These are phyloP conservation scores for Yamadazyma kanchanaburiensis DNA, from an alignment of 1,139 yeast genomes.

Conservation along the genomic window DNA sequence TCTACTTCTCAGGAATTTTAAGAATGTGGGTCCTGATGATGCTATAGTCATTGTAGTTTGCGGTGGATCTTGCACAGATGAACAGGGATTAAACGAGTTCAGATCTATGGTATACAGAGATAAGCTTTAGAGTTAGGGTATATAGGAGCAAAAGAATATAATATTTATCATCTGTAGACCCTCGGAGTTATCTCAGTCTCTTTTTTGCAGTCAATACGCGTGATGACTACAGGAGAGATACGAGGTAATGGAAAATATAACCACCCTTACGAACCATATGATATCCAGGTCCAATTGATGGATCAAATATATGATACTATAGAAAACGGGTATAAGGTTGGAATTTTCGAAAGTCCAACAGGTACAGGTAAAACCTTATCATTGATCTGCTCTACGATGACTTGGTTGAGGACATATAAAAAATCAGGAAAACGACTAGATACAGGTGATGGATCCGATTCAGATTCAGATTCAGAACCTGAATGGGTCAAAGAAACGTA, in stretches of 20 bases:
- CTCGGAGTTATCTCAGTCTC: too few relatives aligned
- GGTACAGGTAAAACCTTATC: conserved; percentile 94
- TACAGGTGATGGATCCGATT: conserved; percentile 1
- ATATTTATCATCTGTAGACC: too few relatives aligned
- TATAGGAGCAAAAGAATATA: not conserved
- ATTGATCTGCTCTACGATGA: conserved; percentile 78
- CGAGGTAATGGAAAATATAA: conserved; percentile 29
- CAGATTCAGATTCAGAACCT: conserved; percentile 49
- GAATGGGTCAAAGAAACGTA: conserved; percentile 56
- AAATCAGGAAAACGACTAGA: conserved; percentile 5
- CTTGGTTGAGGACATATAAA: conserved; percentile 76
- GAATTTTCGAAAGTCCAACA: conserved; percentile 90
- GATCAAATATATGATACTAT: conserved; percentile 64
- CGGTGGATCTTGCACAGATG: conserved; percentile 35
- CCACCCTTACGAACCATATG: conserved; percentile 84
- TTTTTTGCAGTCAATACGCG: conserved; percentile 1
- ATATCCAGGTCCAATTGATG: conserved; percentile 79
- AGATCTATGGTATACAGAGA: conserved; percentile 11
- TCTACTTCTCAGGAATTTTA: conserved; percentile 19
- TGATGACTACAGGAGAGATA: conserved; percentile 7
- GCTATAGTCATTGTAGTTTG: conserved; percentile 36
- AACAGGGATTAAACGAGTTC: conserved; percentile 17
- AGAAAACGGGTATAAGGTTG: conserved; percentile 58
- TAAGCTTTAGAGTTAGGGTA: conserved; percentile 5
- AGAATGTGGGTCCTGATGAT: conserved; percentile 24